phyloP scores from a whole-genome alignment of 2,329 filamentous ascomycete genomes.

The Colletotrichum limetticola region DNA sequence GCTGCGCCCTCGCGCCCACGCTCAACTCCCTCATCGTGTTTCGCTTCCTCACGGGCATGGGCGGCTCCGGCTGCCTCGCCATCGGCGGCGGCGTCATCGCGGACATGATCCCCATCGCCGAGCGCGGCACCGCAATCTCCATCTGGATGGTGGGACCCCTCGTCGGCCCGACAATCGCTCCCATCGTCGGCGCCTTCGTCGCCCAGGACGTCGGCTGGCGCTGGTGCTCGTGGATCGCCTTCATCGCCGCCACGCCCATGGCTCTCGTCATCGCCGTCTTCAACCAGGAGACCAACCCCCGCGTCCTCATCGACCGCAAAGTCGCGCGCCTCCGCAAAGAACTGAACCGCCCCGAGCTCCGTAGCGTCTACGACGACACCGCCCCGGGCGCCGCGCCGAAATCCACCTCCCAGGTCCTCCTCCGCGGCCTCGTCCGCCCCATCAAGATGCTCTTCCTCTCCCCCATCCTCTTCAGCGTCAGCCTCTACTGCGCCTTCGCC shows the following conservation, averaged over 20 bases:
- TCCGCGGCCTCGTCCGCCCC: slow-evolving; percentile 59
- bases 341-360: slow-evolving; percentile 54
- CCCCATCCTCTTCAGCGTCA: slow-evolving; percentile 57
- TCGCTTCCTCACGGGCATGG: slow-evolving; percentile 68
- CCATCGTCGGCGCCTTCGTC: slow-evolving; percentile 61
- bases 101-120: slow-evolving; percentile 61
- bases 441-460: slow-evolving; percentile 62
- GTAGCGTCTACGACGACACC: slow-evolving; percentile 28
- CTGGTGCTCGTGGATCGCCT: slow-evolving; percentile 63
- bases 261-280: slow-evolving; percentile 51
- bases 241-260: slow-evolving; percentile 55
- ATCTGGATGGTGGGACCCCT: slow-evolving; percentile 59
- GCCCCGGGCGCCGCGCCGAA: slow-evolving; percentile 46
- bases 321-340: slow-evolving; percentile 55
- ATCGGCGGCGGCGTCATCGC: slow-evolving; percentile 65
- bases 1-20: slow-evolving; percentile 68
- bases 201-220: slow-evolving; percentile 61
- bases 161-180: slow-evolving; percentile 56
- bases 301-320: slow-evolving; percentile 63
- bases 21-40: slow-evolving; percentile 68
- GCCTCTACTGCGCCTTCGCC: slow-evolving; percentile 61
- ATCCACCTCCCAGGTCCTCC: slow-evolving; percentile 44
- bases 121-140: slow-evolving; percentile 60
- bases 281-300: slow-evolving; percentile 57
- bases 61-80: slow-evolving; percentile 65